Evolutionary conservation across 345 rosid genomes (phyloP).

Genomic region (Citrus australasica): DNA sequence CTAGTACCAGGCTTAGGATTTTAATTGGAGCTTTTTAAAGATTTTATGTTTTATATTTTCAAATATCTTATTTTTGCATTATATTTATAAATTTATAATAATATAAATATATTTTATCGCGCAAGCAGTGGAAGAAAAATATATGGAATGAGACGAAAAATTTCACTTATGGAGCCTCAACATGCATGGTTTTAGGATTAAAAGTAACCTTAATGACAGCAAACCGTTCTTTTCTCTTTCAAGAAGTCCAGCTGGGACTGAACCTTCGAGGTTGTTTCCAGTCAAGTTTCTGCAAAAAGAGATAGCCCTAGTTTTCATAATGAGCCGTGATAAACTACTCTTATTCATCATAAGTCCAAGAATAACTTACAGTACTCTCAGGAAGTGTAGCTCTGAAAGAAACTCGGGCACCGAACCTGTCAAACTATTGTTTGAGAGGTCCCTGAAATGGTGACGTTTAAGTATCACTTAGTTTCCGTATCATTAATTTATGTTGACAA

Average conservation of each 20-base stretch:
- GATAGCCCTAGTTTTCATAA: not conserved
- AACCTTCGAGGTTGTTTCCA: constrained; percentile 42
- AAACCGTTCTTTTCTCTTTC: constrained; percentile 34
- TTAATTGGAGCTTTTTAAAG: too few relatives aligned
- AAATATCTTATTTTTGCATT: too few relatives aligned
- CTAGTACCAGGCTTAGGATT: too few relatives aligned
- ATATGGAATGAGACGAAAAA: too few relatives aligned
- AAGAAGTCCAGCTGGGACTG: constrained; percentile 37
- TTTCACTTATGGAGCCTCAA: too few relatives aligned
- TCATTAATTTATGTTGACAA: not conserved
- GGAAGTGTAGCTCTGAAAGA: constrained; percentile 27
- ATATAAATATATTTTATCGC: too few relatives aligned
- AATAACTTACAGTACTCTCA: constrained; percentile 34
- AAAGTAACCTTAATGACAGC: constrained; percentile 32
- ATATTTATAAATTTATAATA: too few relatives aligned
- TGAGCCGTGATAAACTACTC: not conserved
- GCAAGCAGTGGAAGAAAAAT: too few relatives aligned
- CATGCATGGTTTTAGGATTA: too few relatives aligned
- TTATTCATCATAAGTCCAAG: not conserved
- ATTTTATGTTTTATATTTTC: too few relatives aligned
- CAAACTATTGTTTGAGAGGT: constrained; percentile 45
- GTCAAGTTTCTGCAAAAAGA: constrained; percentile 31
- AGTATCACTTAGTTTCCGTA: not conserved
- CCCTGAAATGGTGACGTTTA: constrained; percentile 16
- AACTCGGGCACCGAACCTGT: constrained; percentile 41